Base-by-base conservation (phyloP, 495 filamentous ascomycete species). In the Chaetomium fimeti region DNA sequence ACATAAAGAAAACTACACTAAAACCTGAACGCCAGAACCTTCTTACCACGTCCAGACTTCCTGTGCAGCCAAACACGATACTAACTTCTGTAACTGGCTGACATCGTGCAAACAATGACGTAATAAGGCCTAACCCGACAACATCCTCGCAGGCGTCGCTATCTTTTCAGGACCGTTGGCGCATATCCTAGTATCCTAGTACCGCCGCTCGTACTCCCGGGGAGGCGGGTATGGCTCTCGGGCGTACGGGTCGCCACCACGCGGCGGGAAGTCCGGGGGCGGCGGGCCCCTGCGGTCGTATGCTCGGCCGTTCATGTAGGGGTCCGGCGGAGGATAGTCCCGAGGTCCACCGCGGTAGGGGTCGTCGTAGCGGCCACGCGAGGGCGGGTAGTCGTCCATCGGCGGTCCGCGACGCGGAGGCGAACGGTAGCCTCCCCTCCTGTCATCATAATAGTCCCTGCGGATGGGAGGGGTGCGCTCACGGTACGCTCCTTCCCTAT, bases 401-500 rank as follows among this genome's bases (percentile, higher is more conserved):
- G 90, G 66, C 12, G 90, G 89, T 54, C 85, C 82, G 65, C 88
- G 79, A 65, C 87, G 84, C 28, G 85, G 90, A 22, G 92, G 90
- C 28, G 91, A 88, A 53, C 90, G 85, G 75, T 93, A 92, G 40
- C 65, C 67, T 49, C 89, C 84, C 68, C 86, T 84, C 60, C 88
- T 85, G 53, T 89, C 85, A 70, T 97, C 92, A 74, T 96, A 93
- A 69, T 95, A 93, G 62, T 90, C 87, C 57, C 91, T 89, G 47
- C 89, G 79, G 42, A 62, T 68, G 32, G 69, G 69, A n/a, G 89
- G 88, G 61, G 89, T 90, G 61, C 92, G 85, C 71, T 94, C 91
- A 74, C 93, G 92, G 76, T 95, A 96, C 64, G 45, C 45, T 49
- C 89, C 91, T 61, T 89, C 88, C 9, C 78, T 74, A 56, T 82